Evolutionary conservation across 495 filamentous ascomycete genomes (phyloP), one percentile per base, ranked within the genome.

Genomic region (Jackrogersella minutella): DNA sequence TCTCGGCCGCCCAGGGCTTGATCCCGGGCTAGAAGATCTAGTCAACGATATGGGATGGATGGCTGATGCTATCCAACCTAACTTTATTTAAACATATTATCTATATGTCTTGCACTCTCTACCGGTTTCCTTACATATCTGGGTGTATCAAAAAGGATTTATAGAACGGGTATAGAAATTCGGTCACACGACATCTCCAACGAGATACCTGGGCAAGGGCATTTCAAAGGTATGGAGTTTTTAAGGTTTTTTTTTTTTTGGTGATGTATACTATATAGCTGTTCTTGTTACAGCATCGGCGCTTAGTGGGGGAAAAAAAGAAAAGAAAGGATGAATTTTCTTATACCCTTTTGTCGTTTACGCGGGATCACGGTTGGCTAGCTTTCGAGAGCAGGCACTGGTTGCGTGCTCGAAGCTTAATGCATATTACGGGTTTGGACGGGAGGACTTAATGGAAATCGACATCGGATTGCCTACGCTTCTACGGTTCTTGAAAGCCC

Each of bases 41-140:
- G 73, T 81, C 13, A 77, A 40, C 40, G 80, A 82, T 64, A 52
- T 81, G 62, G 76, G 78, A 24, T 83, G 79, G 80, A 78, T 82
- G 76, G 78, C 74, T n/a, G 69, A 74, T 40, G 67, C 76, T 22
- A 79, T 81, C 54, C 66, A 70, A 16, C 68, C 41, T 28, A 77
- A 69, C 46, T 68, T 52, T 22, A 56, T 68, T 22, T 75, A 37
- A 71, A 54, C 40, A 22, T 13, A 51, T 30, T 7, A 26, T 26
- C 46, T 39, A 62, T 54, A 55, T 49, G 28, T 57, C 37, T 21
- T 26, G 39, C 10, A 6, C 10, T 59, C 4, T 50, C 4, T 21
- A 56, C 30, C 30, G 16, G 37, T n/a, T 52, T 10, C 7, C 19
- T 37, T 22, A 19, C 50, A 33, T 39, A 41, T 22, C 14, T 34